Conservation (phyloP, 768 basidiomycete species). For the Mrakia blollopis region DNA sequence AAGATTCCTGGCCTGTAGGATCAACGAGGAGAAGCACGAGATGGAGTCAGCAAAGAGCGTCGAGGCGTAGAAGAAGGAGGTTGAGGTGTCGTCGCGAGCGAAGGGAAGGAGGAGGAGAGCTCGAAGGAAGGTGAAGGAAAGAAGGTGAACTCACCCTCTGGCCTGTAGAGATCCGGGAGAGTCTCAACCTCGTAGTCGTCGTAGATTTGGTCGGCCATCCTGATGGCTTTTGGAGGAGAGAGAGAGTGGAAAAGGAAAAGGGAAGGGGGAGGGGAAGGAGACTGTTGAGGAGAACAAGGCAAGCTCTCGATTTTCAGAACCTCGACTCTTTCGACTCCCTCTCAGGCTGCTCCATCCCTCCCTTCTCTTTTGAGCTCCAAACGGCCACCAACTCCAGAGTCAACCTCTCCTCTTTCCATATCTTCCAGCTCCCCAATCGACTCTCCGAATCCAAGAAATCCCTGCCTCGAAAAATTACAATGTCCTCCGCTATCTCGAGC, state of each 20-base stretch:
- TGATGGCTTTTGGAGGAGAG: neutral
- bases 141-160: conserved; percentile 4
- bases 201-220: conserved; percentile 13
- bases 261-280: neutral
- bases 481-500: conserved; percentile 18
- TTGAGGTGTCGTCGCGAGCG: neutral
- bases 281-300: conserved; percentile 1
- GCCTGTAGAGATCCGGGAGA: conserved; percentile 19
- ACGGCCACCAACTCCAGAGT: no score
- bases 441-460: neutral
- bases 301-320: no score
- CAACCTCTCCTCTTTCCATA: no score
- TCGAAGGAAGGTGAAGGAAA: neutral
- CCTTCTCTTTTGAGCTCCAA: neutral
- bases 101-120: neutral
- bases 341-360: neutral
- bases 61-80: neutral
- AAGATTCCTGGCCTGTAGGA: neutral
- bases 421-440: no score
- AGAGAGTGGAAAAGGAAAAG: neutral
- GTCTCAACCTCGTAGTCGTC: conserved; percentile 27
- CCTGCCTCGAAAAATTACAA: neutral
- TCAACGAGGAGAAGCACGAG: neutral
- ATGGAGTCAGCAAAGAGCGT: neutral
- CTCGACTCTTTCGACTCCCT: no score